Conservation (phyloP, 2,329 filamentous ascomycete genomes). For the Podosphaera fusca region DNA sequence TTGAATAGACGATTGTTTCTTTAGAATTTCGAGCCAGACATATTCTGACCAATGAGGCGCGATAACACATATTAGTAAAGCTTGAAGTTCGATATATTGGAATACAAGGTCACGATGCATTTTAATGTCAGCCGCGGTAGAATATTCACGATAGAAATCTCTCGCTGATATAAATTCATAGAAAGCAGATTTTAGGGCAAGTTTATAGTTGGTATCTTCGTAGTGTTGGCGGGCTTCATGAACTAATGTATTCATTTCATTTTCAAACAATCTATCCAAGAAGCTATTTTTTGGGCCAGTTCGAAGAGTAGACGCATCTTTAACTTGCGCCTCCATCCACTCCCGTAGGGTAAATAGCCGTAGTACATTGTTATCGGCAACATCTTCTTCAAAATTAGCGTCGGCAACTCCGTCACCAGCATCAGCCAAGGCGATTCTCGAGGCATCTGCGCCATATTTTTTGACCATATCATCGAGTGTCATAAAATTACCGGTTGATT, state of each 20-base stretch:
- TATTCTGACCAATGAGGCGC: slow-evolving; percentile 89
- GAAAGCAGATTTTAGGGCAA: slow-evolving; percentile 64
- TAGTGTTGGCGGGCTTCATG: slow-evolving; percentile 60
- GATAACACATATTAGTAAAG: slow-evolving; percentile 59
- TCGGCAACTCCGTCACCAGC: slow-evolving; percentile 86
- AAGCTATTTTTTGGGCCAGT: slow-evolving; percentile 54
- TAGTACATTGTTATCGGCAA: slow-evolving; percentile 78
- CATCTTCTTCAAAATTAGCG: slow-evolving; percentile 90
- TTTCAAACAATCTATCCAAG: slow-evolving; percentile 75
- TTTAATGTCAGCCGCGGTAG: slow-evolving; percentile 50
- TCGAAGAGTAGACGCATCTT: slow-evolving; percentile 48
- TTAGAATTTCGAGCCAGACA: slow-evolving; percentile 78
- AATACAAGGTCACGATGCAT: slow-evolving; percentile 67
- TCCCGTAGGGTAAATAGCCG: slow-evolving; percentile 62
- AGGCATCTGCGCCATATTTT: slow-evolving; percentile 89
- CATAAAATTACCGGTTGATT: slow-evolving; percentile 93
- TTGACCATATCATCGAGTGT: slow-evolving; percentile 65
- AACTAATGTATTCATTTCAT: slow-evolving; percentile 75
- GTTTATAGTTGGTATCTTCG: slow-evolving; percentile 56
- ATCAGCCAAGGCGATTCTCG: slow-evolving; percentile 76
- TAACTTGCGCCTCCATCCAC: slow-evolving; percentile 73
- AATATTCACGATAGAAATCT: slow-evolving; percentile 75
- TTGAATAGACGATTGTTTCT: slow-evolving; percentile 56
- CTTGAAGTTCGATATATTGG: slow-evolving; percentile 70
- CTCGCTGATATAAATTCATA: slow-evolving; percentile 81